Evolutionary conservation across 2,329 filamentous ascomycete species (phyloP), one percentile per base, ranked within the genome.

Genomic region (Periconia digitata): DNA sequence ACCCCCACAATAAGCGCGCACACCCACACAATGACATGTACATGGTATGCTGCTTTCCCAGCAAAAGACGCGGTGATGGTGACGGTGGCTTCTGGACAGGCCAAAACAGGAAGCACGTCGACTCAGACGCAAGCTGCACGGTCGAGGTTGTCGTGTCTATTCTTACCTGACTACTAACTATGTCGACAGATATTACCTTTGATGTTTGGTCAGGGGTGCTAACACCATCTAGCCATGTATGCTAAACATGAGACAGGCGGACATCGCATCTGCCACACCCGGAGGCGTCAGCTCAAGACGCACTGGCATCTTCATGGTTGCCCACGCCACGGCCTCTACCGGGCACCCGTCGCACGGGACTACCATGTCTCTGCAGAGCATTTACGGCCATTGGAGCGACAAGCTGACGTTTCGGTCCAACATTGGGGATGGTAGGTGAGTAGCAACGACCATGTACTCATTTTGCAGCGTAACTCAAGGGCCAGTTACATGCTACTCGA

Each of bases 341-440:
- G 52, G 55, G 58, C 51, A 55, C 61, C 57, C 43, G 63, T 67
- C 51, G 56, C 55, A 67, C 64, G 59, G 64, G 53, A 59, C 50
- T 54, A 56, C 57, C 43, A 53, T 48, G 54, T 50, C 50, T 60
- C 43, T 44, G 40, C 54, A 46, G 46, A 44, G 51, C 46, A 47
- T 41, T 47, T 50, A 50, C 51, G 40, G 47, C 48, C 43, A 58
- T 58, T 55, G 57, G 53, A 49, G 54, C 50, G 54, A 47, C 4
- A 32, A 32, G 27, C 27, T 32, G 27, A 32, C 27, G 27, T 32
- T 32, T 32, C 27, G 27, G 27, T 32, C n/a, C 10, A 32, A 32
- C 27, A 32, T 13, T 10, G 27, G 10, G 10, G 27, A 45, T 47
- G 46, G 42, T 46, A 41, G 43, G 43, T 29, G 29, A 44, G 42